Base-by-base conservation (phyloP, 768 basidiomycete species). In the Kwoniella botswanensis region DNA sequence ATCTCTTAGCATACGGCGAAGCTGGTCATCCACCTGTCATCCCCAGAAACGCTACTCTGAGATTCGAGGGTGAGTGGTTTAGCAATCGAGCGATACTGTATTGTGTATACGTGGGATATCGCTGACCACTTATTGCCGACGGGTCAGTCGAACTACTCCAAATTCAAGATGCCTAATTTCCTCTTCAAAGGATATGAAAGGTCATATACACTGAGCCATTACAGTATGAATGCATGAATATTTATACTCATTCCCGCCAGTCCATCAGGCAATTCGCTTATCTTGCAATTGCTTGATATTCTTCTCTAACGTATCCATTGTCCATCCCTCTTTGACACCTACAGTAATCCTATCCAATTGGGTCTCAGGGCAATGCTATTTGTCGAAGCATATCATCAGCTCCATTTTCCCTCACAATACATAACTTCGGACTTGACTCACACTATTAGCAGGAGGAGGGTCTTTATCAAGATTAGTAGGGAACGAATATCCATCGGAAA, bases 11-110 rank as follows among this genome's bases (percentile, higher is more conserved):
- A 35, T 76, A 73, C 72, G 77, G 79, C 22, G 63, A 73, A 21
- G 68, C 75, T 41, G 82, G 82, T 58, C 82, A 82, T 79, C 83
- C 82, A 50, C 82, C 82, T 54, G 83, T 84, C 65, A 84, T 84
- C 74, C 83, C 82, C 53, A 61, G 81, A 61, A 81, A 80, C 77
- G 68, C 82, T 21, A 84, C 59, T 41, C 42, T 61, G n/a, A 61
- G 46, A 24, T 61, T 61, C 18, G 42, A 61, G 46, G 59, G 59
- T 61, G 42, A 58, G 29, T 58, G 11, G 9, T 26, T 24, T 11
- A 26, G 17, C 3, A 26, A 15, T 58, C 26, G 26, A 26, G 26
- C 26, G 26, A 26, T 26, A 26, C 26, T 22, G 57, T 52, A 59
- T 59, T 59, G 15, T 18, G 24, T 29, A 42, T 35, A 35, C 7